Conservation (phyloP, 345 rosid species). For the Citrus australasica region DNA sequence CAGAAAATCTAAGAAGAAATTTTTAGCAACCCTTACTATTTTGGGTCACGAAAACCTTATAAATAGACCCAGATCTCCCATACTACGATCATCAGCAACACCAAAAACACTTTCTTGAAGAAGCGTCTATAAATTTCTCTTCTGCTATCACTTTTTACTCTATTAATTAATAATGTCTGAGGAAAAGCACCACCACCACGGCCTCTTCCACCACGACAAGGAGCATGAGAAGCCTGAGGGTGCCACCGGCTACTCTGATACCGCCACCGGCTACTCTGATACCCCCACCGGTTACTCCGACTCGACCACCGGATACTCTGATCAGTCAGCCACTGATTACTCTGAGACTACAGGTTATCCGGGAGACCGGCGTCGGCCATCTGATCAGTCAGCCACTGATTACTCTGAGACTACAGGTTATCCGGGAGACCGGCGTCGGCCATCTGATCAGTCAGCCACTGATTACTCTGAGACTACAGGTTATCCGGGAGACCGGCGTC, state of each 20-base stretch:
- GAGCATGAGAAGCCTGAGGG: conserved; percentile 24
- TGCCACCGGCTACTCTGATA: not conserved
- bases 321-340: not conserved
- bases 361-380: not conserved
- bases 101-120: not conserved
- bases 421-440: not conserved
- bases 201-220: conserved; percentile 46
- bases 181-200: conserved; percentile 42
- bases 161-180: conserved; percentile 31
- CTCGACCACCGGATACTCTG: not conserved
- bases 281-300: not conserved
- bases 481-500: not conserved
- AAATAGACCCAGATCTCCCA: too few relatives aligned
- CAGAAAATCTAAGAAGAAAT: too few relatives aligned
- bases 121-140: too few relatives aligned
- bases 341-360: not conserved
- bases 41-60: too few relatives aligned
- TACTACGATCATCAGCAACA: not conserved
- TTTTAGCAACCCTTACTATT: too few relatives aligned
- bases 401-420: conserved; percentile 4
- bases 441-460: not conserved
- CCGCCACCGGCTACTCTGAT: not conserved
- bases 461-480: conserved; percentile 3
- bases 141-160: too few relatives aligned
- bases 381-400: not conserved